Percentiles rank a stretch among this genome's conserved stretches.
These are phyloP conservation scores for Penicillium glabrum DNA, from an alignment of 2,329 filamentous ascomycete species.

Conservation along the genomic window DNA sequence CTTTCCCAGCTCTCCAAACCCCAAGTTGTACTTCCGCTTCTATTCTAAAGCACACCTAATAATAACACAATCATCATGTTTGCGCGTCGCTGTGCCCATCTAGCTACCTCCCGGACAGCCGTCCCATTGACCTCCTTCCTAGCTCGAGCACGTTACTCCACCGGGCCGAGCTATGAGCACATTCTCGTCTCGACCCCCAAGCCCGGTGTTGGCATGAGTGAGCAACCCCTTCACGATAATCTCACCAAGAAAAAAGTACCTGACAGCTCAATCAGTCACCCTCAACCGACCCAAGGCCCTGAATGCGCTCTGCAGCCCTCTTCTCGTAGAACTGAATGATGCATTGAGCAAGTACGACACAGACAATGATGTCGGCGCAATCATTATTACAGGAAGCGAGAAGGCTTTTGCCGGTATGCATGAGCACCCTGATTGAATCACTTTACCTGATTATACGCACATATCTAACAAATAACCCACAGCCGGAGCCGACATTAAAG, in stretches of 20 bases:
- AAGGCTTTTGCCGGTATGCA: conserved; percentile 73
- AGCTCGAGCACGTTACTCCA: conserved; percentile 41
- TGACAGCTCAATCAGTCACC: conserved; percentile 57
- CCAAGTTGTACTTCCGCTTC: background rate
- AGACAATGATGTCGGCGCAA: conserved; percentile 68
- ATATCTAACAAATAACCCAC: background rate
- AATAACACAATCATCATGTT: conserved; percentile 31
- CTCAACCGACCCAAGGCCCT: conserved; percentile 92
- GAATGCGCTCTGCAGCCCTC: conserved; percentile 87
- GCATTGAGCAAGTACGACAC: conserved; percentile 70
- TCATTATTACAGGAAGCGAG: conserved; percentile 83
- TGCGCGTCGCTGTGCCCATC: conserved; percentile 55
- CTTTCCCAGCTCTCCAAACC: background rate
- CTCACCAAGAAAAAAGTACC: background rate
- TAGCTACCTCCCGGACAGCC: conserved; percentile 57
- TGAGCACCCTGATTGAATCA: background rate
- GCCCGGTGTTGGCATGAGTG: conserved; percentile 89
- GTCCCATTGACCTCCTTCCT: conserved; percentile 38
- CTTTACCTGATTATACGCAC: background rate
- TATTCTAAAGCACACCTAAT: background rate
- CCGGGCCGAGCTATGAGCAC: conserved; percentile 67
- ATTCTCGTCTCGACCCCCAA: conserved; percentile 79
- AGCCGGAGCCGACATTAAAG: conserved; percentile 97
- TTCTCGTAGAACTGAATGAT: conserved; percentile 85
- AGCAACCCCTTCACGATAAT: conserved; percentile 18